Conservation (phyloP, 306 rosid genomes). For the Rosa rugosa region DNA sequence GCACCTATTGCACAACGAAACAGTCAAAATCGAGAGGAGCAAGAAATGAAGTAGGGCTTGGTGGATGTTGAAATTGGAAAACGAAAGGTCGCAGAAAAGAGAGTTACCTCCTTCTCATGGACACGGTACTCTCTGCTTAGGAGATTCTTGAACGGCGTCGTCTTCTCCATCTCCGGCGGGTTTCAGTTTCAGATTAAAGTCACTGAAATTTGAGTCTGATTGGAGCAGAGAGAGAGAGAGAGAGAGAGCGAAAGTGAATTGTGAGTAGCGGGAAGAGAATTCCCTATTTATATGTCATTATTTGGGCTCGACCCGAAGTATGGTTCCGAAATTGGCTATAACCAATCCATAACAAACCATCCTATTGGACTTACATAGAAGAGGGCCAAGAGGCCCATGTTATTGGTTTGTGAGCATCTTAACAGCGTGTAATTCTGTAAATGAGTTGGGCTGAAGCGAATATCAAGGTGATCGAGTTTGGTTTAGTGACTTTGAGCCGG, state of each 20-base stretch:
- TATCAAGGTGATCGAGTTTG: too few relatives aligned
- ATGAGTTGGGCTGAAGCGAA: too few relatives aligned
- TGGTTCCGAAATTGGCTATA: not conserved
- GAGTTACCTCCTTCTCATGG: slow-evolving; percentile 87
- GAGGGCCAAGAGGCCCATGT: too few relatives aligned
- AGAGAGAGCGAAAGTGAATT: not conserved
- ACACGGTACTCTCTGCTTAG: slow-evolving; percentile 82
- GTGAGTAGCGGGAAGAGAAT: not conserved
- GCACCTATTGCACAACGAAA: slow-evolving; percentile 50
- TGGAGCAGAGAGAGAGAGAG: not conserved
- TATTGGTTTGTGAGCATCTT: too few relatives aligned
- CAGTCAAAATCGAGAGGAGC: not conserved
- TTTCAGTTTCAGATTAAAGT: not conserved
- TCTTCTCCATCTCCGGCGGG: slow-evolving; percentile 49
- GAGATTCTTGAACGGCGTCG: slow-evolving; percentile 63
- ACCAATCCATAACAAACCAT: not conserved
- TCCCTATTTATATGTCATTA: not conserved
- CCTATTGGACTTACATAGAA: too few relatives aligned
- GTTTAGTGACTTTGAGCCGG: too few relatives aligned
- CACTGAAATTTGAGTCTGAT: not conserved
- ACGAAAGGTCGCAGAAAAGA: slow-evolving; percentile 4
- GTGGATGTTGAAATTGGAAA: not conserved
- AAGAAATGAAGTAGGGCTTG: not conserved
- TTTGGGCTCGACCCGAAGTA: not conserved
- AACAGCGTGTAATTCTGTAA: too few relatives aligned